Conservation (phyloP, 495 filamentous ascomycete genomes). For the Podospora didyma region DNA sequence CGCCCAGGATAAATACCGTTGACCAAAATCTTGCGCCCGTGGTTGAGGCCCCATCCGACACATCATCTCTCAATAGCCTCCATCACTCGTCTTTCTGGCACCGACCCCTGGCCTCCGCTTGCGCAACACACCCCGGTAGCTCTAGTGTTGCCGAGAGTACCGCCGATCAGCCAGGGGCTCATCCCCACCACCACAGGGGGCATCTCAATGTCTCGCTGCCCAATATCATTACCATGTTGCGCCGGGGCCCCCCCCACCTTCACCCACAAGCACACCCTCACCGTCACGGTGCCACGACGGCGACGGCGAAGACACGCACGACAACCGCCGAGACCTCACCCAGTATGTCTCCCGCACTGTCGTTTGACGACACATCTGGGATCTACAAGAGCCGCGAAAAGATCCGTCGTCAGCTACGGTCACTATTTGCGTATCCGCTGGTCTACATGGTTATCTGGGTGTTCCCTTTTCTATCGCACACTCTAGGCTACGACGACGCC, state of each 20-base stretch:
- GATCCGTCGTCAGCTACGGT: slow-evolving; percentile 62
- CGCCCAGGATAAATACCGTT: not conserved
- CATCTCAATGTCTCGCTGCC: slow-evolving; percentile 14
- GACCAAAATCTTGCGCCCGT: not conserved
- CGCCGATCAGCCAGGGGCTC: slow-evolving; percentile 1
- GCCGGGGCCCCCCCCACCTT: slow-evolving; percentile 9
- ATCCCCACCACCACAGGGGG: not conserved
- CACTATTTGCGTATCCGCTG: slow-evolving; percentile 68
- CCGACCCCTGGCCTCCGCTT: slow-evolving; percentile 3
- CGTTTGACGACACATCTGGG: slow-evolving; percentile 15
- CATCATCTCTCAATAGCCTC: not conserved
- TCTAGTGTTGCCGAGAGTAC: not conserved
- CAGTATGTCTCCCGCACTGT: slow-evolving; percentile 3
- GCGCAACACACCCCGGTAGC: not conserved
- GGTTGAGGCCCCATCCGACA: not conserved
- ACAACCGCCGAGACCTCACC: slow-evolving; percentile 2
- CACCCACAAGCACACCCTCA: slow-evolving; percentile 12
- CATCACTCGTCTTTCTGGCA: slow-evolving; percentile 3
- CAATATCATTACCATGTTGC: slow-evolving; percentile 19
- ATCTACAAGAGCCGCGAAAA: slow-evolving; percentile 43
- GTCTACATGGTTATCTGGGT: slow-evolving; percentile 71
- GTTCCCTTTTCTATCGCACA: slow-evolving; percentile 62
- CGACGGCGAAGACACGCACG: not conserved
- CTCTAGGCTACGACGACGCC: slow-evolving; percentile 53
- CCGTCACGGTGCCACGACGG: not conserved